Evolutionary conservation across 2,329 filamentous ascomycete species (phyloP).

Genomic region (Phaeosphaeriaceae sp.): DNA sequence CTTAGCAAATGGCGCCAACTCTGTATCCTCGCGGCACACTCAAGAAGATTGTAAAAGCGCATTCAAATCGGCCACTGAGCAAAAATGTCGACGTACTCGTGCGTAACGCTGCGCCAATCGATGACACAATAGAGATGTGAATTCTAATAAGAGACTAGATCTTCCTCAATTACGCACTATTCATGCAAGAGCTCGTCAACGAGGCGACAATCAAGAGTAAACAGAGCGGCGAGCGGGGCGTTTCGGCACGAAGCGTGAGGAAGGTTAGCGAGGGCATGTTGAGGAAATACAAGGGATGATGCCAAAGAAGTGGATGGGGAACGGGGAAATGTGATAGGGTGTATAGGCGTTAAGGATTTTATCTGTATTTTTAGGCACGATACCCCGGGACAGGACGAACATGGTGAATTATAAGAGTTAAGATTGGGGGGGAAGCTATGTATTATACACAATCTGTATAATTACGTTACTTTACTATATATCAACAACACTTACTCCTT

Average conservation of each 20-base stretch:
- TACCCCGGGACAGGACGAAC: too few species aligned
- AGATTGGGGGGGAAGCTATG: too few species aligned
- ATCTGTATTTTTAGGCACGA: too few species aligned
- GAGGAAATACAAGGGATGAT: constrained; percentile 46
- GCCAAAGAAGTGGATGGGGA: neutral
- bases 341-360: neutral
- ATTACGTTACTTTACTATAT: neutral
- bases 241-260: constrained; percentile 77
- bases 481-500: constrained; percentile 15
- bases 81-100: constrained; percentile 89
- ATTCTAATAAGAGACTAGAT: constrained; percentile 62
- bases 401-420: neutral
- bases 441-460: neutral
- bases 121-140: neutral
- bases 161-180: constrained; percentile 82
- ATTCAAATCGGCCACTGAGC: constrained; percentile 78
- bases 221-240: constrained; percentile 72
- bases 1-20: constrained; percentile 69
- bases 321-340: neutral
- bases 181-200: constrained; percentile 73
- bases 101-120: constrained; percentile 33
- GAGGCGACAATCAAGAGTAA: constrained; percentile 80
- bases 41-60: constrained; percentile 89
- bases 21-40: constrained; percentile 83
- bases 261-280: constrained; percentile 71